phyloP scores from a whole-genome alignment of 257 asterid genomes.

The Nicotiana knightiana region DNA sequence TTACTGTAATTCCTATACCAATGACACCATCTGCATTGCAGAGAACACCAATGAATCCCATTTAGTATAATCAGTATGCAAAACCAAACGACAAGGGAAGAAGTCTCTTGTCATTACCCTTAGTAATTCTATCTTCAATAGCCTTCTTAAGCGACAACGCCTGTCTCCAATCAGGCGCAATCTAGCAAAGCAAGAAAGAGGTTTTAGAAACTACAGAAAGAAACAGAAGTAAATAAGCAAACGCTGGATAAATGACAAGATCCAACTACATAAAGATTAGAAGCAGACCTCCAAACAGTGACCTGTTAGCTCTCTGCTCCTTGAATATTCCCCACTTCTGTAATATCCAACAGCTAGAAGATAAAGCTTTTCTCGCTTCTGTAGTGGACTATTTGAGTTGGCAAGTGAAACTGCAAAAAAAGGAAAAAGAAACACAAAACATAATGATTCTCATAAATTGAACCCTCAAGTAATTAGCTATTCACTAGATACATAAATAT shows the following conservation, averaged over 20 bases:
- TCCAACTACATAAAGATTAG: not conserved
- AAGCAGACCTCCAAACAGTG: conserved; percentile 56
- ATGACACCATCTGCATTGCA: conserved; percentile 61
- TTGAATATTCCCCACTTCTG: conserved; percentile 56
- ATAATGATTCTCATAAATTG: not conserved
- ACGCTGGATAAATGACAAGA: not conserved
- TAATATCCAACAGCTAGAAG: conserved; percentile 59
- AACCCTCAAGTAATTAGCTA: not conserved
- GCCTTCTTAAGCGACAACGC: conserved; percentile 56
- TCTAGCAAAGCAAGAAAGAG: conserved; percentile 24
- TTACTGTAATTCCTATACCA: conserved; percentile 69
- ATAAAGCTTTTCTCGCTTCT: conserved; percentile 62
- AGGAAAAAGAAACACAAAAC: not conserved
- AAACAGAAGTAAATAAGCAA: not conserved
- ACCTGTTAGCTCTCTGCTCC: conserved; percentile 50
- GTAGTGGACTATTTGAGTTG: conserved; percentile 38
- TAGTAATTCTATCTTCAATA: conserved; percentile 55
- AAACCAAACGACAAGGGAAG: not conserved
- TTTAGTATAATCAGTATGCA: not conserved
- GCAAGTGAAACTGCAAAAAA: conserved; percentile 45
- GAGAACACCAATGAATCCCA: not conserved
- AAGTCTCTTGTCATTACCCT: conserved; percentile 30
- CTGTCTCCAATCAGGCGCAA: conserved; percentile 79
- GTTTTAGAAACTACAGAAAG: not conserved
- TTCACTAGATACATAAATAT: not conserved